phyloP scores from a whole-genome alignment of 257 asterid species.

The Ilex aquifolium region DNA sequence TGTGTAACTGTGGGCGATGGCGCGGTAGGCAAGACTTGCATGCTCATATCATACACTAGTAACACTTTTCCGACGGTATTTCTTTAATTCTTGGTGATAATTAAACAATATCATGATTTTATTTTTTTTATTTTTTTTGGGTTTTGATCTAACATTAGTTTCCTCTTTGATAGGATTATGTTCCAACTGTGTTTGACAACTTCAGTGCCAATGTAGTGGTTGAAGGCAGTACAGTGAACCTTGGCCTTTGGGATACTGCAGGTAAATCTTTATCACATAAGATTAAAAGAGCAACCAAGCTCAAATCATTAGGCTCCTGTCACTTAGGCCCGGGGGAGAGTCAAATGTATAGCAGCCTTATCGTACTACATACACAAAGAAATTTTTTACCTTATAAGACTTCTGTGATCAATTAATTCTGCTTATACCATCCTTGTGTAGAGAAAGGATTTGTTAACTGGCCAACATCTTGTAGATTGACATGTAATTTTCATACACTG shows the following conservation, averaged over 20 bases:
- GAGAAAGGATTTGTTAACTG: no score
- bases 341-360: no score
- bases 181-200: constrained; percentile 83
- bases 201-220: constrained; percentile 87
- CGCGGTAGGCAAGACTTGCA: constrained; percentile 82
- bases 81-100: not conserved
- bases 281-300: no score
- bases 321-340: no score
- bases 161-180: constrained; percentile 49
- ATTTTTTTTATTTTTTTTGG: not conserved
- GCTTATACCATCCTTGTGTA: no score
- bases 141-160: not conserved
- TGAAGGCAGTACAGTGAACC: constrained; percentile 79
- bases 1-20: constrained; percentile 90
- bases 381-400: no score
- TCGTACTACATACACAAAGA: no score
- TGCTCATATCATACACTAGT: constrained; percentile 85
- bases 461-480: no score
- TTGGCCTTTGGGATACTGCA: constrained; percentile 94
- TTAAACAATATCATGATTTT: not conserved
- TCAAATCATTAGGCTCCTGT: no score
- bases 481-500: no score
- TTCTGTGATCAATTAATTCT: no score
- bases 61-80: constrained; percentile 72
- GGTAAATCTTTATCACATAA: constrained; percentile 25